Conservation (phyloP, 768 basidiomycete genomes). For the Cyathus striatus region DNA sequence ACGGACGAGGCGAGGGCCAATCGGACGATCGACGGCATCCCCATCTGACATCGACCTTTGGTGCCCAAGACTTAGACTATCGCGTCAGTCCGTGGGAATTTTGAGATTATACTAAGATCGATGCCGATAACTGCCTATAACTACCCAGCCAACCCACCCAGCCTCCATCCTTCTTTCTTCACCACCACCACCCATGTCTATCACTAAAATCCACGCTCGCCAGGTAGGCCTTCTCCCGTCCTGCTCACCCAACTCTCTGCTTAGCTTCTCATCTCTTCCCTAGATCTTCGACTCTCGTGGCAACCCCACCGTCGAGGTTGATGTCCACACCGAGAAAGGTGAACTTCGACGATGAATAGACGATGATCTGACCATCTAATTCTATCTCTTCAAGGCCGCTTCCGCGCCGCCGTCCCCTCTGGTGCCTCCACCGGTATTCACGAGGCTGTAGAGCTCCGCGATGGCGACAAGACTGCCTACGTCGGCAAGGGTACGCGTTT, state of each 20-base stretch:
- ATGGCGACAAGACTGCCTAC: conserved; percentile 89
- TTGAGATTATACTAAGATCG: conserved; percentile 28
- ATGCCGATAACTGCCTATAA: conserved; percentile 26
- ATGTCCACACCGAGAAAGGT: conserved; percentile 87
- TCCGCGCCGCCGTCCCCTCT: conserved; percentile 93
- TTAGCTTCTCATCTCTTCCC: conserved; percentile 6
- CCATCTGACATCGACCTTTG: too few species aligned
- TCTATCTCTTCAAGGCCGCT: conserved; percentile 82
- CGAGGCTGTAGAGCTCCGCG: conserved; percentile 98
- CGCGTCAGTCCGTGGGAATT: conserved; percentile 31
- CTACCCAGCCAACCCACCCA: too few species aligned
- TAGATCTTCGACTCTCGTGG: conserved; percentile 99
- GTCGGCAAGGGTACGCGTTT: conserved; percentile 82
- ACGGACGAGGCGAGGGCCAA: too few species aligned
- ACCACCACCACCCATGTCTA: conserved; percentile 65
- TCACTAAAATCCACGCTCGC: conserved; percentile 88
- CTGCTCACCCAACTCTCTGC: conserved; percentile 2
- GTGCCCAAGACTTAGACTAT: too few species aligned
- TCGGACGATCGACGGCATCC: too few species aligned
- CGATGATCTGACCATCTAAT: too few species aligned
- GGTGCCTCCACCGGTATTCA: conserved; percentile 98
- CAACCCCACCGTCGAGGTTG: conserved; percentile 95
- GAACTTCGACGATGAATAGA: conserved; percentile 6
- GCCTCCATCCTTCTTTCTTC: conserved; percentile 17
- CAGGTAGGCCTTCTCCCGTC: conserved; percentile 50